Evolutionary conservation across 306 rosid genomes (phyloP).

Genomic region (Lagenaria siceraria): DNA sequence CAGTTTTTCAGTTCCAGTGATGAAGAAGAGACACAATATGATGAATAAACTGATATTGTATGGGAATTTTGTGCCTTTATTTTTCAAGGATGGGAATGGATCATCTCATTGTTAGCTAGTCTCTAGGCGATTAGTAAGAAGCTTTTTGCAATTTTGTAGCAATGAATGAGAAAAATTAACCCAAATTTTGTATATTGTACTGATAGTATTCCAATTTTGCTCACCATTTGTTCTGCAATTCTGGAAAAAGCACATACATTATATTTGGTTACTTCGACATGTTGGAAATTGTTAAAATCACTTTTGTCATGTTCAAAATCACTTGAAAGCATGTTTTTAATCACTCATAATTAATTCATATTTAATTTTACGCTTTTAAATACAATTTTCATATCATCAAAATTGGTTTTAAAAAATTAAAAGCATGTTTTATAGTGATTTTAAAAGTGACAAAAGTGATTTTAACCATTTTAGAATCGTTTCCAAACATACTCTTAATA

Average conservation of each 20-base stretch:
- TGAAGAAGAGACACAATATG: neutral
- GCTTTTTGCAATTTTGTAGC: neutral
- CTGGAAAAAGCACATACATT: neutral
- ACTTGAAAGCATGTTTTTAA: too few species aligned
- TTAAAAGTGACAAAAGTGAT: too few species aligned
- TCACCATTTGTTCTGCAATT: neutral
- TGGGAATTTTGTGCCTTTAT: neutral
- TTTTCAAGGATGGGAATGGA: neutral
- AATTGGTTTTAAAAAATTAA: too few species aligned
- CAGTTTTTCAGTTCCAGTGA: too few species aligned
- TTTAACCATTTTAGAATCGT: too few species aligned
- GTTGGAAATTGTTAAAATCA: too few species aligned
- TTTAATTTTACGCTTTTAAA: too few species aligned
- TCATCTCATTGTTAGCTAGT: neutral
- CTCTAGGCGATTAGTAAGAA: neutral
- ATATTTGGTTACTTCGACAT: neutral
- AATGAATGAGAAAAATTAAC: neutral
- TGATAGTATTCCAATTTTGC: neutral
- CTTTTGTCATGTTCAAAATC: too few species aligned
- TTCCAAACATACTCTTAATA: too few species aligned
- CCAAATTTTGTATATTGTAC: neutral
- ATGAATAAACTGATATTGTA: neutral
- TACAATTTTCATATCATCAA: too few species aligned
- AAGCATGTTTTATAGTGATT: too few species aligned
- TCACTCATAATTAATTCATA: too few species aligned